Percentiles rank a stretch among this genome's conserved stretches.
phyloP scores from a whole-genome alignment of 2,329 filamentous ascomycete species.

The Talaromyces sp. region DNA sequence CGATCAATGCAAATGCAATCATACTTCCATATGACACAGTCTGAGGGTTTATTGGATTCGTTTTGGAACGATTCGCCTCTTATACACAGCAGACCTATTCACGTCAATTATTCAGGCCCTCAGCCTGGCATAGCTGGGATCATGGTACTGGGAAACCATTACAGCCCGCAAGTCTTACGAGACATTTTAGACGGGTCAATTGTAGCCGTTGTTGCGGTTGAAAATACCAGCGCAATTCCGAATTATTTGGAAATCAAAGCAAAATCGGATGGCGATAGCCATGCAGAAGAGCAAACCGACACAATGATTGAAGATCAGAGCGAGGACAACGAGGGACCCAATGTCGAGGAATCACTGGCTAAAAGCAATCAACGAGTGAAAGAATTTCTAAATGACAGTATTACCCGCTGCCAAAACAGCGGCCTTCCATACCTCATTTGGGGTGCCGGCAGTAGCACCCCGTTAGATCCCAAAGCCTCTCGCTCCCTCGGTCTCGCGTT shows the following conservation, averaged over 20 bases:
- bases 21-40: constrained; percentile 53
- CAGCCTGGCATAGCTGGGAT: constrained; percentile 49
- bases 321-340: constrained; percentile 17
- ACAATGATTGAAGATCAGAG: background rate
- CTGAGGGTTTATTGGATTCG: constrained; percentile 27
- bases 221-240: constrained; percentile 37
- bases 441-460: constrained; percentile 39
- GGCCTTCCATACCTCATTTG: constrained; percentile 52
- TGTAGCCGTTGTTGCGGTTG: constrained; percentile 52
- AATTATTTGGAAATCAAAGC: constrained; percentile 15
- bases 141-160: constrained; percentile 50
- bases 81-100: constrained; percentile 45
- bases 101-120: constrained; percentile 48
- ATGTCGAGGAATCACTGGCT: constrained; percentile 22
- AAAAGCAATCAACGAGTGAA: constrained; percentile 16
- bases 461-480: constrained; percentile 48
- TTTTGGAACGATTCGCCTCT: constrained; percentile 49
- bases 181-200: constrained; percentile 54
- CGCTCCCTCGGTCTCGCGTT: constrained; percentile 51
- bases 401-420: constrained; percentile 43
- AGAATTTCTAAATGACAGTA: constrained; percentile 19
- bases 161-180: constrained; percentile 46
- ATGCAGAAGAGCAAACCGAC: constrained; percentile 8
- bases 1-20: constrained; percentile 59
- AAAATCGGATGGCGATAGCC: constrained; percentile 7